Base-by-base conservation (phyloP, 1,139 yeast genomes). In the Diutina sp. region DNA sequence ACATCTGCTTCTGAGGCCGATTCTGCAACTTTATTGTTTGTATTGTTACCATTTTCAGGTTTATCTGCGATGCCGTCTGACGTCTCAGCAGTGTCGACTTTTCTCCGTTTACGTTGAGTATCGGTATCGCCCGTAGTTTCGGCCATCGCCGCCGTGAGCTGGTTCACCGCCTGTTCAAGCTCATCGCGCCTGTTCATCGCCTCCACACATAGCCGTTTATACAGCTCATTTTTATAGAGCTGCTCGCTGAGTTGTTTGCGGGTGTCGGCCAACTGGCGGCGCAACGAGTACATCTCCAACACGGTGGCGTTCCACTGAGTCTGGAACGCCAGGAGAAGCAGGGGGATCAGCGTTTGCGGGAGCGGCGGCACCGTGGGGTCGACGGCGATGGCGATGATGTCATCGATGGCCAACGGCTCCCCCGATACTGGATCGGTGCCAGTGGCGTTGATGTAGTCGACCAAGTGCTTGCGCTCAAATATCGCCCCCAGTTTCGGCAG, bases 271-370 rank as follows among this genome's bases (percentile, higher is more conserved):
- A 91, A 73, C 62, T 86, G 91, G 66, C 87, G 87, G 60, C 95
- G 76, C 59, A 91, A 71, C 41, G 85, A 79, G 65, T 88, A 90
- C 53, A 87, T 77, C 66, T 93, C 98, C 57, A 91, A 72, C 46
- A 95, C 90, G 58, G 88, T 69, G 0, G 97, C 81, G 66, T 93
- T 97, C 91, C 96, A 91, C 66, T 91, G 97, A 58, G 84, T 83
- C 67, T 90, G 97, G 61, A 91, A 82, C 1, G 86, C 74, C 0
- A 89, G 74, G 55, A 91, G 72, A 61, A 91, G 69, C 9, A 87
- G 75, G 0, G 99, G 99, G 45, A 91, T 87, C 4, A 96, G 87
- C 28, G 83, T 80, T 58, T 77, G 69, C 14, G 80, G 79, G 51
- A 73, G 71, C 3, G 87, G 83, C 7, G 79, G 75, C 45, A 55